Evolutionary conservation across 768 basidiomycete genomes (phyloP).

Genomic region (Mycena leptocephala): DNA sequence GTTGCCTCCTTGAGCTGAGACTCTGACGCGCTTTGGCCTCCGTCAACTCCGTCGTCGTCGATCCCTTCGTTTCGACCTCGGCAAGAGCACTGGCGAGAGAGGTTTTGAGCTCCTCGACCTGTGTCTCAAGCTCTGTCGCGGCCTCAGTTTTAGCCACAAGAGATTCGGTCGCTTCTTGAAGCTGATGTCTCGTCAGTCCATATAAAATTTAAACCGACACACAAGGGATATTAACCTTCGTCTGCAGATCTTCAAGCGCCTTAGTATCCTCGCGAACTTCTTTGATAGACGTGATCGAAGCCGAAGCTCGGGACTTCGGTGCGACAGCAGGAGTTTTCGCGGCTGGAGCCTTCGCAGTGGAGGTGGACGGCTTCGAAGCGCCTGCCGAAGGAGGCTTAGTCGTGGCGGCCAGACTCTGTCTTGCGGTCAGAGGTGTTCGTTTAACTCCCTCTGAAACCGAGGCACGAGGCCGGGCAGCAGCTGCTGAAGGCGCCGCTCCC

Average conservation of each 20-base stretch:
- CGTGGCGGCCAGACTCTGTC: slow-evolving; percentile 59
- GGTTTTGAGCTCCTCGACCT: slow-evolving; percentile 64
- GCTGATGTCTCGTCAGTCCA: slow-evolving; percentile 54
- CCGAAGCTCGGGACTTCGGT: slow-evolving; percentile 62
- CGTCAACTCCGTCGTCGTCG: slow-evolving; percentile 63
- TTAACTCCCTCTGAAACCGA: slow-evolving; percentile 78
- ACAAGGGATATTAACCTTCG: slow-evolving; percentile 63
- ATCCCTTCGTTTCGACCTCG: slow-evolving; percentile 65
- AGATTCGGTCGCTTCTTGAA: slow-evolving; percentile 71
- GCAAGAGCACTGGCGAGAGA: slow-evolving; percentile 64
- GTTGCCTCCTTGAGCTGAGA: slow-evolving; percentile 62
- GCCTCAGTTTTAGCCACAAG: slow-evolving; percentile 68
- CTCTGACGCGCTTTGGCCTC: slow-evolving; percentile 66
- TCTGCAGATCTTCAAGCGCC: slow-evolving; percentile 70
- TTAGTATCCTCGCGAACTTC: slow-evolving; percentile 79
- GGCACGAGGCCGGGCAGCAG: slow-evolving; percentile 72
- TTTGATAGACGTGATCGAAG: slow-evolving; percentile 83
- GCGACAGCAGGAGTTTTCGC: slow-evolving; percentile 55
- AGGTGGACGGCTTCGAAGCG: slow-evolving; percentile 46
- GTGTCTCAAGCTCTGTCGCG: slow-evolving; percentile 68
- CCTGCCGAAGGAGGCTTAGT: slow-evolving; percentile 50
- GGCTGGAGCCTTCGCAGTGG: slow-evolving; percentile 39
- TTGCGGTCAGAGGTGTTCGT: slow-evolving; percentile 61
- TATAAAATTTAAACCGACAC: slow-evolving; percentile 9
- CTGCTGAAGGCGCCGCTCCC: slow-evolving; percentile 35